A percentile compares a stretch with the other conserved stretches of the same genome.
Evolutionary conservation across 805 yeast species (phyloP).

Genomic region (Wickerhamomyces alni): DNA sequence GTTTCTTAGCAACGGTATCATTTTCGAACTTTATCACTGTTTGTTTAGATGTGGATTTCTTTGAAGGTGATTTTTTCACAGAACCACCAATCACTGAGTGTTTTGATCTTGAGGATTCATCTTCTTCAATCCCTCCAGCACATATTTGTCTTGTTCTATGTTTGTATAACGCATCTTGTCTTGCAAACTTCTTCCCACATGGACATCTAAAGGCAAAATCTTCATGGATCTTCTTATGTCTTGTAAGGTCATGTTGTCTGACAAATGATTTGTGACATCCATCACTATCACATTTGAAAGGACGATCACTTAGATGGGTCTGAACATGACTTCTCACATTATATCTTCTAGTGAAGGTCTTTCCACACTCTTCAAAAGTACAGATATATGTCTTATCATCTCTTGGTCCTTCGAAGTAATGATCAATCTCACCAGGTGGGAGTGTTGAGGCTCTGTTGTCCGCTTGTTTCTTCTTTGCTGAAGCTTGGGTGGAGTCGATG

Average conservation of each 20-base stretch:
- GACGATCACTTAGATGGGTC: conserved; percentile 92
- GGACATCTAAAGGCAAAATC: conserved; percentile 34
- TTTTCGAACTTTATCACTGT: conserved; percentile 7
- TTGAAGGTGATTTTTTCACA: conserved; percentile 8
- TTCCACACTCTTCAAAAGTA: conserved; percentile 70
- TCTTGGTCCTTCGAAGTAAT: conserved; percentile 76
- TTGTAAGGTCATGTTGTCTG: conserved; percentile 86
- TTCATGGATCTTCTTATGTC: conserved; percentile 85
- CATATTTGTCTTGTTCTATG: conserved; percentile 80
- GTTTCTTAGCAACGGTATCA: conserved; percentile 17
- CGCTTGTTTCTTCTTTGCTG: conserved; percentile 16
- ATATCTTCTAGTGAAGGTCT: conserved; percentile 80
- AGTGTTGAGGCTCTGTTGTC: conserved; percentile 46
- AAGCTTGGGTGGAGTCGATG: conserved; percentile 18
- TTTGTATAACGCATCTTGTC: conserved; percentile 82
- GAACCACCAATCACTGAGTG: conserved; percentile 9
- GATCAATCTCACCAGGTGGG: conserved; percentile 87
- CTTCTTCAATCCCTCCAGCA: conserved; percentile 51
- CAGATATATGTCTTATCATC: conserved; percentile 68
- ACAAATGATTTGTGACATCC: conserved; percentile 84
- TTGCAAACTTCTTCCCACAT: conserved; percentile 71
- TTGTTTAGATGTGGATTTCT: conserved; percentile 1
- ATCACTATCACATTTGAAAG: conserved; percentile 63
- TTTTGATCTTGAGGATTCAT: conserved; percentile 4
- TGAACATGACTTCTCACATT: conserved; percentile 94